These are phyloP conservation scores for Poterioochromonas sp. DNA, from an alignment of 352 stramenopile species.

Conservation along the genomic window DNA sequence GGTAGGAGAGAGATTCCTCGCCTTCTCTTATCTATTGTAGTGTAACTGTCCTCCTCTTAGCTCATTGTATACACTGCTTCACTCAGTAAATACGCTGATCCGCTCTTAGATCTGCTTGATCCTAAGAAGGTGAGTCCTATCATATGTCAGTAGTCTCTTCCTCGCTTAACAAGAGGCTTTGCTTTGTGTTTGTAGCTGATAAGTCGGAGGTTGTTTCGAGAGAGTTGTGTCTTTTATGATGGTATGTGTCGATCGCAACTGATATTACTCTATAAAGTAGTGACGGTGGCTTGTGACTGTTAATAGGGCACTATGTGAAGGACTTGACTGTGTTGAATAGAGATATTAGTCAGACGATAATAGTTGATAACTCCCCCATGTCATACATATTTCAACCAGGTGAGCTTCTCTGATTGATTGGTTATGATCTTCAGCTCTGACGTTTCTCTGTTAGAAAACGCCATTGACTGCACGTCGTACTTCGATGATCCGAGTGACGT, in stretches of 20 bases:
- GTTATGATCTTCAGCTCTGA: neutral
- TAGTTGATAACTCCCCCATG: conserved; percentile 97
- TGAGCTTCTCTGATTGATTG: conserved; percentile 47
- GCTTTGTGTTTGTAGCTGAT: conserved; percentile 40
- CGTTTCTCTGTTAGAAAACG: conserved; percentile 54
- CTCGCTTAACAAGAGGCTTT: neutral
- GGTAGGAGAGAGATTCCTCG: neutral
- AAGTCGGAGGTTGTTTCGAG: conserved; percentile 41
- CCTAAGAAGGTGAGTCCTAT: conserved; percentile 51
- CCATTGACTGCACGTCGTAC: conserved; percentile 67
- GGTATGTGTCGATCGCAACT: conserved; percentile 29
- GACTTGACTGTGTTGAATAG: conserved; percentile 86
- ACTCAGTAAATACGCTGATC: conserved; percentile 94
- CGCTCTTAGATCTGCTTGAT: conserved; percentile 89
- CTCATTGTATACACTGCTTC: conserved; percentile 96
- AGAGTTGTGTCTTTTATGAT: conserved; percentile 46
- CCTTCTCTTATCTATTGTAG: neutral
- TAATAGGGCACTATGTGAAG: conserved; percentile 85
- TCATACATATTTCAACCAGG: conserved; percentile 93
- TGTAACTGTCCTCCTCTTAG: conserved; percentile 16
- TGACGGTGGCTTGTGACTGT: neutral
- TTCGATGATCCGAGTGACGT: conserved; percentile 74
- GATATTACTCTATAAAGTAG: conserved; percentile 7
- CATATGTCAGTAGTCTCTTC: conserved; percentile 33
- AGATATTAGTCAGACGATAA: conserved; percentile 83